phyloP scores from a whole-genome alignment of 2,329 filamentous ascomycete genomes.

The Cladobotryum mycophilum region DNA sequence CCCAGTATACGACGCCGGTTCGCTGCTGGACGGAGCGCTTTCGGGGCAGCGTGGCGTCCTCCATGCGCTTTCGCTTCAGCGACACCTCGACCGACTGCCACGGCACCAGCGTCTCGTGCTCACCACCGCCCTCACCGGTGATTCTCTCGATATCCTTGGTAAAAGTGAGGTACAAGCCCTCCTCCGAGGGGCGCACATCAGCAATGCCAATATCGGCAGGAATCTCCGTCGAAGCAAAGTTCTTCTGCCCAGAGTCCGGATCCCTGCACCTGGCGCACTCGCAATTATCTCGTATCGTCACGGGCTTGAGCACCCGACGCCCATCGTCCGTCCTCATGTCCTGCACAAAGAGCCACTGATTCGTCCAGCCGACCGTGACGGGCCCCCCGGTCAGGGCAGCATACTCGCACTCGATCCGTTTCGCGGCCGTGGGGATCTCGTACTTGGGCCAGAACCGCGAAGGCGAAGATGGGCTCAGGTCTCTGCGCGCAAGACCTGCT shows the following conservation, averaged over 20 bases:
- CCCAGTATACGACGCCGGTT: slow-evolving; percentile 36
- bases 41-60: slow-evolving; percentile 18
- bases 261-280: slow-evolving; percentile 48
- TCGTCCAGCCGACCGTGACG: slow-evolving; percentile 21
- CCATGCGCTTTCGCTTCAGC: slow-evolving; percentile 18
- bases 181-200: slow-evolving; percentile 23
- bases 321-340: slow-evolving; percentile 16
- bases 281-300: slow-evolving; percentile 48
- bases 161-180: slow-evolving; percentile 56
- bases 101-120: slow-evolving; percentile 28
- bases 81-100: slow-evolving; percentile 32
- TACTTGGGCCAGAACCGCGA: slow-evolving; percentile 12
- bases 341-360: slow-evolving; percentile 23
- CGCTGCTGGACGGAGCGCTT: slow-evolving; percentile 24
- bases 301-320: slow-evolving; percentile 20
- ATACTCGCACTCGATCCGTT: slow-evolving; percentile 9
- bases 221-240: slow-evolving; percentile 39
- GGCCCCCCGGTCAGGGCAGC: slow-evolving; percentile 1
- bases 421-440: slow-evolving; percentile 12
- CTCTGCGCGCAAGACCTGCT: neutral
- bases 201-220: slow-evolving; percentile 27
- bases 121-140: slow-evolving; percentile 20
- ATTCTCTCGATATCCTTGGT: slow-evolving; percentile 35
- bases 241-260: slow-evolving; percentile 54
- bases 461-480: neutral